Evolutionary conservation across 2,329 filamentous ascomycete species (phyloP).

Genomic region (Sporothrix globosa): DNA sequence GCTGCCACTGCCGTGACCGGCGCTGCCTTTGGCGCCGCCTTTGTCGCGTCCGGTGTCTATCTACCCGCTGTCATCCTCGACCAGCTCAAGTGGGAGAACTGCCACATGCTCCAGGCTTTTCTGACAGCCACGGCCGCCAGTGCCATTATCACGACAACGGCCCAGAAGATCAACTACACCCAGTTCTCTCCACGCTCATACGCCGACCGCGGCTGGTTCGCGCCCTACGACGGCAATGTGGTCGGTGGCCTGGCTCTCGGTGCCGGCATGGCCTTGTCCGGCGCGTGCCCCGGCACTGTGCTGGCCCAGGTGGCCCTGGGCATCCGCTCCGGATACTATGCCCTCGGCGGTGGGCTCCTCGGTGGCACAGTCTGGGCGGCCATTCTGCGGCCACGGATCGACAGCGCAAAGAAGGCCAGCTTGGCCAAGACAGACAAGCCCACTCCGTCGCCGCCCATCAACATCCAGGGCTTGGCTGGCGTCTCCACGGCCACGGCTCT

Average conservation of each 20-base stretch:
- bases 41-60: conserved; percentile 63
- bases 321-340: conserved; percentile 55
- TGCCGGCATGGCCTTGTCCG: conserved; percentile 67
- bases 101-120: conserved; percentile 69
- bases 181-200: conserved; percentile 53
- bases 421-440: conserved; percentile 17
- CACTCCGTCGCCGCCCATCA: conserved; percentile 34
- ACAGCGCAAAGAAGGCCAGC: not conserved
- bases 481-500: conserved; percentile 46
- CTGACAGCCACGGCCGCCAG: conserved; percentile 64
- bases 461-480: conserved; percentile 49
- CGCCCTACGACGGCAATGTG: conserved; percentile 65
- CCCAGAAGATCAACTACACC: conserved; percentile 50
- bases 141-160: conserved; percentile 53
- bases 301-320: conserved; percentile 62
- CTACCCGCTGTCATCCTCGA: conserved; percentile 61
- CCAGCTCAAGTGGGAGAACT: conserved; percentile 64
- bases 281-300: conserved; percentile 67
- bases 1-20: conserved; percentile 52
- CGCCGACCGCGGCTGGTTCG: conserved; percentile 57
- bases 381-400: conserved; percentile 45
- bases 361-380: conserved; percentile 60
- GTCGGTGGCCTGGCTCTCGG: conserved; percentile 65
- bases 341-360: conserved; percentile 57
- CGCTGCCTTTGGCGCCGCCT: conserved; percentile 63